Evolutionary conservation across 192 early-diverging fungal species (phyloP).

Genomic region (Podila minutissima): DNA sequence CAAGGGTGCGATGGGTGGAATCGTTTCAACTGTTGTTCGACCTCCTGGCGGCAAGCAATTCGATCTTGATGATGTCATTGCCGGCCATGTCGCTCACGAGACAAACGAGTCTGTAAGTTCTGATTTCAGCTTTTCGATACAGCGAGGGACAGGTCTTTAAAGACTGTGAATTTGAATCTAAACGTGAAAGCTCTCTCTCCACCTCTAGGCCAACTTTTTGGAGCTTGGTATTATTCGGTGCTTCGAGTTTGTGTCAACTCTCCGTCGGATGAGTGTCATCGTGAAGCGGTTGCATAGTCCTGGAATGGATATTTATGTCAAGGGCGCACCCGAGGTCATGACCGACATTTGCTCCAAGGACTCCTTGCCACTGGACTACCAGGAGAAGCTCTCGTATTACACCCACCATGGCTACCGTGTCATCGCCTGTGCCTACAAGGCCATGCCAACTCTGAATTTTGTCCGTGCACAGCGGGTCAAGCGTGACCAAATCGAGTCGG

Average conservation of each 20-base stretch:
- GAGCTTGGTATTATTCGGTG: conserved; percentile 86
- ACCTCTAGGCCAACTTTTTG: conserved; percentile 31
- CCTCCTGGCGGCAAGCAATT: conserved; percentile 79
- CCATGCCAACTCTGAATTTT: conserved; percentile 75
- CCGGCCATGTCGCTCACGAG: conserved; percentile 23
- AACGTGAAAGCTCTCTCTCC: background rate
- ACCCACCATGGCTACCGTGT: conserved; percentile 98
- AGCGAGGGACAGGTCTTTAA: no score
- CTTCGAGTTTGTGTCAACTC: conserved; percentile 92
- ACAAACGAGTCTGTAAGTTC: conserved; percentile 12
- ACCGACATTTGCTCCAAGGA: conserved; percentile 85
- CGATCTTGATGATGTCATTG: conserved; percentile 59
- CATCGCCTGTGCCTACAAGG: conserved; percentile 89
- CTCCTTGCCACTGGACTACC: conserved; percentile 87
- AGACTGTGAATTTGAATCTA: background rate
- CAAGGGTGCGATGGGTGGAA: conserved; percentile 30
- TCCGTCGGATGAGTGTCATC: conserved; percentile 95
- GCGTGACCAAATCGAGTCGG: conserved; percentile 85
- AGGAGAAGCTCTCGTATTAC: conserved; percentile 81
- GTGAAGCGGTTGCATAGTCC: conserved; percentile 74
- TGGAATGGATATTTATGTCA: conserved; percentile 88
- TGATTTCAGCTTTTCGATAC: background rate
- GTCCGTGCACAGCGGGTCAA: conserved; percentile 81
- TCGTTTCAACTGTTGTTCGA: conserved; percentile 87
- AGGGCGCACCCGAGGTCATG: conserved; percentile 98